Evolutionary conservation across 2,329 filamentous ascomycete species (phyloP).

Genomic region (Aspergillus phoenicis): DNA sequence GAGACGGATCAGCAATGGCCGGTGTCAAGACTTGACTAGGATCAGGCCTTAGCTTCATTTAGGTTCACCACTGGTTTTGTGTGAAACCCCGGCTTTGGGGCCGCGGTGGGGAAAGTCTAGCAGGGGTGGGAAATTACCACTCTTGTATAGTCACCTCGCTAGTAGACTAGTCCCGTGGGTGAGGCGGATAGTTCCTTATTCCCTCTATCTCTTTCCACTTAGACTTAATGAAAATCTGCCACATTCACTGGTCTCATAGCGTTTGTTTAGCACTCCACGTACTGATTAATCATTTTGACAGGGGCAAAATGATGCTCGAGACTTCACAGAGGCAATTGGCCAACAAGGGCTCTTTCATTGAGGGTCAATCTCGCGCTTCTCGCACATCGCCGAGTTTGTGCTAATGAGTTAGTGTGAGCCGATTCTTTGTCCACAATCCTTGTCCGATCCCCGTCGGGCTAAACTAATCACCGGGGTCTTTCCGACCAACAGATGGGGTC

Average conservation of each 20-base stretch:
- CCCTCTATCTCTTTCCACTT: background rate
- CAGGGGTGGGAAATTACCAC: conserved; percentile 1
- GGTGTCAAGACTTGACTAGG: background rate
- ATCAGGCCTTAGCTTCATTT: background rate
- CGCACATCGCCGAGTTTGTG: background rate
- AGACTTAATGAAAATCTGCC: too few species aligned
- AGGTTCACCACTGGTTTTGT: background rate
- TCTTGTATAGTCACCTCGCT: background rate
- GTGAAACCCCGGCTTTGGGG: background rate
- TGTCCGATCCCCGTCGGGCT: background rate
- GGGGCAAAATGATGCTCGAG: background rate
- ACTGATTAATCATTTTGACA: background rate
- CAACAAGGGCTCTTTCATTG: background rate
- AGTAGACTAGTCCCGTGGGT: background rate
- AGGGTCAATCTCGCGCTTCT: background rate
- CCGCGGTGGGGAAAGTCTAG: background rate
- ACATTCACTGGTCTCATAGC: background rate
- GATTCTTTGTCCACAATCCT: background rate
- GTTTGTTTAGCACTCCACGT: too few species aligned
- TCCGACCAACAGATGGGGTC: background rate
- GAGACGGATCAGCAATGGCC: background rate
- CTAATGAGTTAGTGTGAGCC: background rate
- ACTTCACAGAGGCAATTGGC: background rate
- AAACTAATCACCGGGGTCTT: background rate
- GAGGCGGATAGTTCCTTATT: background rate